phyloP scores from a whole-genome alignment of 2,329 filamentous ascomycete species.

The Magnaporthales sp. region DNA sequence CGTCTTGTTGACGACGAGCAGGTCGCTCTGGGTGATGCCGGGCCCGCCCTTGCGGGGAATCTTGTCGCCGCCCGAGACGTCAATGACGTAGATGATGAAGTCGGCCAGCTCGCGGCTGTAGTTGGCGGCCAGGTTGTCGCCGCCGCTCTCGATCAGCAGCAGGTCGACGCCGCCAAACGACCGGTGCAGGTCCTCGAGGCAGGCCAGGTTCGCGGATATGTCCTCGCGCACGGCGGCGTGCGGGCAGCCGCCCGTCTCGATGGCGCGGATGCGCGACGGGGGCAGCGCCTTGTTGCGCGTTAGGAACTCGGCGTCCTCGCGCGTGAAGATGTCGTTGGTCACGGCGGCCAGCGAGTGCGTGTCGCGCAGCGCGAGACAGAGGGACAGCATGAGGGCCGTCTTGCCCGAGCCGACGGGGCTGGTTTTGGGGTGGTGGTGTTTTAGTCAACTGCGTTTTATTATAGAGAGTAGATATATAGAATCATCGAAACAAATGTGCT shows the following conservation, averaged over 20 bases:
- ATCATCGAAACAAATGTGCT: not conserved
- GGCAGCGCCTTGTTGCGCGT: constrained; percentile 79
- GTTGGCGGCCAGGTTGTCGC: constrained; percentile 95
- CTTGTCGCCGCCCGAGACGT: constrained; percentile 94
- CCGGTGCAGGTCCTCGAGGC: constrained; percentile 78
- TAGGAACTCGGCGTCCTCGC: constrained; percentile 96
- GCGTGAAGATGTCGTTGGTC: constrained; percentile 98
- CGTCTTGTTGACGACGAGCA: constrained; percentile 95
- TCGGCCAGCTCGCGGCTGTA: constrained; percentile 92
- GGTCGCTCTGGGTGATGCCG: constrained; percentile 90
- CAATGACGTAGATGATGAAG: constrained; percentile 98
- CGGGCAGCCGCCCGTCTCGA: constrained; percentile 95
- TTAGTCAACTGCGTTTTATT: too few relatives aligned
- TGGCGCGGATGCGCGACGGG: constrained; percentile 77
- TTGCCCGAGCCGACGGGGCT: constrained; percentile 96
- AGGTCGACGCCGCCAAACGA: constrained; percentile 71
- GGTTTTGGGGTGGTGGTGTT: constrained; percentile 2
- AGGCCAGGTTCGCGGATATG: constrained; percentile 87
- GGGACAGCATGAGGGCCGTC: constrained; percentile 90
- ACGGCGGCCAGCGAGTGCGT: constrained; percentile 85
- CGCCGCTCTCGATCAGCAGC: constrained; percentile 88
- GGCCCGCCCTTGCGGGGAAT: constrained; percentile 92
- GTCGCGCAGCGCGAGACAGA: constrained; percentile 75
- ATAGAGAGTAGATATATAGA: not conserved
- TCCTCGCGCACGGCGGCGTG: constrained; percentile 97